A percentile compares a stretch with the other conserved stretches of the same genome.
Conservation (phyloP, 768 basidiomycete genomes). For the Terana coerulea region DNA sequence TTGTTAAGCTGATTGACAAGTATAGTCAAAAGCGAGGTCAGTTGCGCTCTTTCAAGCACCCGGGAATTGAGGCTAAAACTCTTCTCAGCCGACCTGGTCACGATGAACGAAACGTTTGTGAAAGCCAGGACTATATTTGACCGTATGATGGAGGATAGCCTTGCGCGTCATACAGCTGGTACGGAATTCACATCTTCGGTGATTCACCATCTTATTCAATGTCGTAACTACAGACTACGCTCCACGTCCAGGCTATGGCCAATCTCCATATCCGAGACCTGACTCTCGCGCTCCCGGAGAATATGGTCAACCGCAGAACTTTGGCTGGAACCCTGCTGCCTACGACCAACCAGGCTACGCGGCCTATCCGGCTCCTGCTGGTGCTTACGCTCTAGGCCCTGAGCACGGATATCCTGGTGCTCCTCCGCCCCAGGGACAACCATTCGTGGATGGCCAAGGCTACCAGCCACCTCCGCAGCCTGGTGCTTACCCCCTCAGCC, state of each 20-base stretch:
- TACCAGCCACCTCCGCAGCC: constrained; percentile 18
- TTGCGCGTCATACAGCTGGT: constrained; percentile 62
- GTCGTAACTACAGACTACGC: constrained; percentile 48
- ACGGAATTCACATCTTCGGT: not conserved
- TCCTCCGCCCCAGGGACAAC: constrained; percentile 10
- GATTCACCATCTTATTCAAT: not conserved
- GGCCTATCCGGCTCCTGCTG: constrained; percentile 31
- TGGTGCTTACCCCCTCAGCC: constrained; percentile 10
- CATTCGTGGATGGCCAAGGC: constrained; percentile 22
- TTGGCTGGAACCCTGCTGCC: constrained; percentile 46
- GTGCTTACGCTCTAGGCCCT: constrained; percentile 24
- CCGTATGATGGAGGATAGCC: constrained; percentile 88
- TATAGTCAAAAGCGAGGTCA: constrained; percentile 88
- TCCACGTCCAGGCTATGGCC: constrained; percentile 28
- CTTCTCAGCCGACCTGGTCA: constrained; percentile 77
- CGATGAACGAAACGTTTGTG: constrained; percentile 93
- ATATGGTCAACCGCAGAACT: no score
- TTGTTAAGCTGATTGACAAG: constrained; percentile 95
- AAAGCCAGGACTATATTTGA: constrained; percentile 89
- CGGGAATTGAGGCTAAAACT: not conserved
- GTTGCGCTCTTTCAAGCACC: not conserved
- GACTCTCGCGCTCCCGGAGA: constrained; percentile 37
- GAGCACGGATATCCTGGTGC: constrained; percentile 21
- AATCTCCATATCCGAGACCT: constrained; percentile 26
- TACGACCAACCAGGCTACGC: constrained; percentile 45